Conservation (phyloP, 768 basidiomycete genomes). For the Agaricus bisporus region DNA sequence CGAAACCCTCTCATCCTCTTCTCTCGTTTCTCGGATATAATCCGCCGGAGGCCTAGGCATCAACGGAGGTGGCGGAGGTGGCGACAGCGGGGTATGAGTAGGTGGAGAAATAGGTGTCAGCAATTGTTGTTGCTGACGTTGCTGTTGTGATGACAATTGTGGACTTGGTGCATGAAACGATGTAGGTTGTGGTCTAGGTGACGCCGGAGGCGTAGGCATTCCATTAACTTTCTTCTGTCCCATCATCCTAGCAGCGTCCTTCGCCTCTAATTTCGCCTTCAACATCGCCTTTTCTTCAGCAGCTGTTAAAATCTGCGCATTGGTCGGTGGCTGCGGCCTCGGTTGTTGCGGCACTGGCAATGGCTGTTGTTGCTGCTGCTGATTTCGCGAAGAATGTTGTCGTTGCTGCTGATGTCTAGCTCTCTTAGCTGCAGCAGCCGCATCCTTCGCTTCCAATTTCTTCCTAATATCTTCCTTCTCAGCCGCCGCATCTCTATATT, state of each 20-base stretch:
- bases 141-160: not conserved
- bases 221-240: not conserved
- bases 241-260: constrained; percentile 27
- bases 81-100: constrained; percentile 25
- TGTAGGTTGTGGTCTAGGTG: not conserved
- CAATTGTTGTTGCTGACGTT: constrained; percentile 12
- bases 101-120: constrained; percentile 15
- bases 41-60: constrained; percentile 72
- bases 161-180: not conserved
- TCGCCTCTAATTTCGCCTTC: constrained; percentile 55
- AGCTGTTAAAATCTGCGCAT: constrained; percentile 45
- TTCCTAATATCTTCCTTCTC: constrained; percentile 55
- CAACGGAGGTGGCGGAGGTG: constrained; percentile 68
- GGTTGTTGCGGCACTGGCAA: constrained; percentile 10
- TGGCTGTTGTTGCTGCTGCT: not conserved
- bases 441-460: constrained; percentile 53
- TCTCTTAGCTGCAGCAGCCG: constrained; percentile 6
- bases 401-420: constrained; percentile 15
- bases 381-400: constrained; percentile 10
- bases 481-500: constrained; percentile 25
- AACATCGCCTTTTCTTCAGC: constrained; percentile 76
- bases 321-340: constrained; percentile 13
- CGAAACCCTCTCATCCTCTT: constrained; percentile 60
- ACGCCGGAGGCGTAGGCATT: not conserved
- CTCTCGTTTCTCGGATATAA: constrained; percentile 78